Base-by-base conservation (phyloP, 257 asterid species). In the Nicotiana attenuata region DNA sequence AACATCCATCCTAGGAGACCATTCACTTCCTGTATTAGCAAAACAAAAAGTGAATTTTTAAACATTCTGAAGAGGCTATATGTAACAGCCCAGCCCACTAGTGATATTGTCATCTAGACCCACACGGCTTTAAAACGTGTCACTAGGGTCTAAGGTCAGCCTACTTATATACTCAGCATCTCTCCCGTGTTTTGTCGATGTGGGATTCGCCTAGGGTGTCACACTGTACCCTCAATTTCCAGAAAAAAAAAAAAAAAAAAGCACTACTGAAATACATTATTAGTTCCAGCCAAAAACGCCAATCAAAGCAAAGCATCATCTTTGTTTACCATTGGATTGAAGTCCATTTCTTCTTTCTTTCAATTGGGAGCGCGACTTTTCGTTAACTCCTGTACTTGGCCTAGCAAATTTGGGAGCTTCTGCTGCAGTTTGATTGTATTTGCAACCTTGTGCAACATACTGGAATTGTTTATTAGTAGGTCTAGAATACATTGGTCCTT, bases 1-100 rank as follows among this genome's bases (percentile, higher is more conserved):
- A 76, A 91, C 89, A 76, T 94, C 93, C 97, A 91, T 91, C 87
- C 85, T 93, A 24, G 97, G 98, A 26, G 89, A 85, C 95, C 92
- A 90, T 79, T 85, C 97, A 75, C 63, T 50, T 55, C 79, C 79
- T 75, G 7, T 16, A 15, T 75, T 75, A 75, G 63, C 60, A 50
- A 75, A 22, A 55, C 16, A 53, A 60, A 22, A 41, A 17, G 38
- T n/a, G 11, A 65, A 29, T 1, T 7, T 53, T n/a, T 29, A 52
- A 29, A 57, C 31, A 78, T 10, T 15, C 79, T 10, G 9, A 50
- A 47, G 38, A 24, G 63, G 15, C 6, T 3, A 4, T 4, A 31
- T 31, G 6, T 31, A 31, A 31, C 6, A 31, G 0, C 5, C 6
- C 35, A 31, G 6, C 6, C 35, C 5, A 31, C 35, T 5, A 31